Percentiles rank a stretch among this genome's conserved stretches.
Evolutionary conservation across 768 basidiomycete species (phyloP).

Genomic region (Fibroporia radiculosa): DNA sequence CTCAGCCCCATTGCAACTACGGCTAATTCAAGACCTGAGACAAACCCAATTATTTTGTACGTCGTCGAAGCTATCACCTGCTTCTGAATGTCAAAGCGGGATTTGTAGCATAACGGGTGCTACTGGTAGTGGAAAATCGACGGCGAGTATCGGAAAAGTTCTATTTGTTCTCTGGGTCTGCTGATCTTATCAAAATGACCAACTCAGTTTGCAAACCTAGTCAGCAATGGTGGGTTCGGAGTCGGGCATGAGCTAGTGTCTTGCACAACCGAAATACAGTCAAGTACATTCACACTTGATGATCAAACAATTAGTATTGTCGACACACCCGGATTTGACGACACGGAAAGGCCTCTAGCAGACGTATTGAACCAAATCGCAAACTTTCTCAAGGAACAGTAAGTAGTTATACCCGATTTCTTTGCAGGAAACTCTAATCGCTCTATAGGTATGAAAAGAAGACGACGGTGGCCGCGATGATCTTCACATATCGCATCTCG

Average conservation of each 20-base stretch:
- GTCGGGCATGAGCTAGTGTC: conserved; percentile 8
- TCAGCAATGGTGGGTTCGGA: no score
- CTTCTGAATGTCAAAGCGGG: not conserved
- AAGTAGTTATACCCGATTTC: not conserved
- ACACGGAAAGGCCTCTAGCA: conserved; percentile 2
- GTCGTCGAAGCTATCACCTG: conserved; percentile 4
- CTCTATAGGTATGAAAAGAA: conserved; percentile 5
- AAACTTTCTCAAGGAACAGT: conserved; percentile 1
- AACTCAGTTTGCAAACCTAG: conserved; percentile 21
- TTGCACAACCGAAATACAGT: conserved; percentile 7
- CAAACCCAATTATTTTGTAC: no score
- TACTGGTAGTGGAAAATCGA: not conserved
- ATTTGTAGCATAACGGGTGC: not conserved
- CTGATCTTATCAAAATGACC: conserved; percentile 7
- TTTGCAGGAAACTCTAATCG: not conserved
- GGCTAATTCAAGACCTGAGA: no score
- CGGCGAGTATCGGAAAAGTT: not conserved
- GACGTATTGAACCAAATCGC: conserved; percentile 3
- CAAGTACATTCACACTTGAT: not conserved
- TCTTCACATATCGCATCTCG: conserved; percentile 29
- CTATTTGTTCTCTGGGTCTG: no score
- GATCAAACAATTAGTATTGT: conserved; percentile 1
- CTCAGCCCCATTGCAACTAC: no score
- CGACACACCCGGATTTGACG: conserved; percentile 15
- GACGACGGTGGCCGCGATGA: conserved; percentile 22